Evolutionary conservation across 2,329 filamentous ascomycete genomes (phyloP).

Genomic region (Aspergillus fischeri): DNA sequence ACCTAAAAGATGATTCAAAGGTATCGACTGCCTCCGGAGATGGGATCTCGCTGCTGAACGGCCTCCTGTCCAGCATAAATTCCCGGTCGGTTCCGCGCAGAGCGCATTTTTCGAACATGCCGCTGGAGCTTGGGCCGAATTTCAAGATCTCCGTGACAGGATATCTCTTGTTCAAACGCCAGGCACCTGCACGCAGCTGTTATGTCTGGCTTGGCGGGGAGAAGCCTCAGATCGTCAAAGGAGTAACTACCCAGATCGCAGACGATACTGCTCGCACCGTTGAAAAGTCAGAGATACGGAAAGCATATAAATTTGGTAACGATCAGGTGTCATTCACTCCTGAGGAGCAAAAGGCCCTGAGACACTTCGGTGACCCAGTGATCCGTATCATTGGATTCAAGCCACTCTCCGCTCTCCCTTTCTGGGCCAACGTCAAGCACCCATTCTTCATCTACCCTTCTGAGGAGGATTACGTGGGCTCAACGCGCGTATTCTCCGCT

Average conservation of each 20-base stretch:
- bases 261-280: constrained; percentile 74
- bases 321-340: constrained; percentile 81
- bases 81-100: constrained; percentile 84
- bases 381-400: constrained; percentile 96
- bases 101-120: constrained; percentile 79
- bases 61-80: constrained; percentile 80
- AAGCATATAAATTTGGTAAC: constrained; percentile 93
- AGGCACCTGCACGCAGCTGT: constrained; percentile 74
- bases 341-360: constrained; percentile 75
- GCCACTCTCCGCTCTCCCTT: constrained; percentile 65
- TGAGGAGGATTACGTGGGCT: constrained; percentile 84
- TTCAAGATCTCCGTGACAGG: constrained; percentile 88
- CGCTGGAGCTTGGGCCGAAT: constrained; percentile 79
- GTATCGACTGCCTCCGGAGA: constrained; percentile 66
- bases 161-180: constrained; percentile 82
- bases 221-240: constrained; percentile 71
- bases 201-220: constrained; percentile 90
- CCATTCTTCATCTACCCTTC: constrained; percentile 92
- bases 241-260: constrained; percentile 69
- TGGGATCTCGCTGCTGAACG: constrained; percentile 73
- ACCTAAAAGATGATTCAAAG: constrained; percentile 46
- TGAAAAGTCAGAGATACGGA: constrained; percentile 76
- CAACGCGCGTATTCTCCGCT: constrained; percentile 86
- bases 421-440: constrained; percentile 82
- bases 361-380: constrained; percentile 74